These are phyloP conservation scores for Pholiota molesta DNA, from an alignment of 768 basidiomycete genomes.

Conservation along the genomic window DNA sequence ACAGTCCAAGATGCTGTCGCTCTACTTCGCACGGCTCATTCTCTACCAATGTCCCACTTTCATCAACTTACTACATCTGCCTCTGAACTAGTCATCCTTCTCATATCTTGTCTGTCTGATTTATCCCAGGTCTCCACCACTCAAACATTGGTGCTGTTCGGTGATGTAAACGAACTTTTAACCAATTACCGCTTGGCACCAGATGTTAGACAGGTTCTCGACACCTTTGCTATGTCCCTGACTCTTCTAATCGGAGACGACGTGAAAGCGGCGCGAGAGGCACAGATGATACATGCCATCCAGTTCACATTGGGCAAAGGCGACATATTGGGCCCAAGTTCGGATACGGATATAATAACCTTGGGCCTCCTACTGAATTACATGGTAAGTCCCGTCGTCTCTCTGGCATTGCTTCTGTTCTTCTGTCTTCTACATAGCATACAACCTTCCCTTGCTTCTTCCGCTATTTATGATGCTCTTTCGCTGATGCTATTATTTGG, in stretches of 20 bases:
- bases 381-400: conserved; percentile 46
- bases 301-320: conserved; percentile 61
- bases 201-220: conserved; percentile 58
- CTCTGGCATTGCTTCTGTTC: neutral
- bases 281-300: conserved; percentile 68
- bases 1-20: conserved; percentile 64
- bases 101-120: conserved; percentile 64
- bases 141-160: conserved; percentile 54
- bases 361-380: conserved; percentile 64
- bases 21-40: conserved; percentile 59
- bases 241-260: conserved; percentile 69
- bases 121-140: conserved; percentile 62
- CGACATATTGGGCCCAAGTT: conserved; percentile 57
- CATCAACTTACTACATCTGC: conserved; percentile 61
- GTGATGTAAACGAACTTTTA: conserved; percentile 57
- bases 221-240: conserved; percentile 60
- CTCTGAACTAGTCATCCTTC: conserved; percentile 63
- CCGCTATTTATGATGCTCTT: conserved; percentile 12
- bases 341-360: conserved; percentile 67
- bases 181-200: conserved; percentile 54
- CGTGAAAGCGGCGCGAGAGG: conserved; percentile 68
- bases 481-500: conserved; percentile 11
- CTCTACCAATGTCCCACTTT: conserved; percentile 57
- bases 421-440: neutral
- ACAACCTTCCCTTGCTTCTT: conserved; percentile 11